These are phyloP conservation scores for Diaporthe citrichinensis DNA, from an alignment of 2,329 filamentous ascomycete species.

Conservation along the genomic window DNA sequence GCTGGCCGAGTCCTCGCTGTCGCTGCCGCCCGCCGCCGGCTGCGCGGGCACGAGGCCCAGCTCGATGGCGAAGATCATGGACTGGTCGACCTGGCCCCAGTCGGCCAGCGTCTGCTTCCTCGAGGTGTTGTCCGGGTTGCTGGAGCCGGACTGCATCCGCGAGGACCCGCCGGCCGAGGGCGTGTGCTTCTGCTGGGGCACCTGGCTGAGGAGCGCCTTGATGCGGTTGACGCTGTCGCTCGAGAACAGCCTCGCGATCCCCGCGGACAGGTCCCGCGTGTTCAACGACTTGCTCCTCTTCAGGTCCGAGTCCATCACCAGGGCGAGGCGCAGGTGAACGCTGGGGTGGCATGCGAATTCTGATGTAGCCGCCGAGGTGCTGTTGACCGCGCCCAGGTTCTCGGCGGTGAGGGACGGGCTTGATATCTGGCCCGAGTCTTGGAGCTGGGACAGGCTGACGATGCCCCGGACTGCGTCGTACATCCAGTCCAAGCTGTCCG, in stretches of 20 bases:
- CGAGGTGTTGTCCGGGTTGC: constrained; percentile 9
- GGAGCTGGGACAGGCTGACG: constrained; percentile 57
- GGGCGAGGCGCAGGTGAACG: constrained; percentile 58
- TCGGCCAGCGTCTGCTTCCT: constrained; percentile 21
- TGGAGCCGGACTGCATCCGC: background rate
- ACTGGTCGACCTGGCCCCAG: constrained; percentile 36
- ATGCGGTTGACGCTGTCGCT: constrained; percentile 17
- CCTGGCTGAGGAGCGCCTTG: constrained; percentile 13
- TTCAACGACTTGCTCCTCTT: constrained; percentile 58
- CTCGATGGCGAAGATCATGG: constrained; percentile 36
- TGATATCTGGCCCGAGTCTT: constrained; percentile 44
- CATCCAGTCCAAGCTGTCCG: constrained; percentile 61
- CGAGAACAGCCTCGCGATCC: constrained; percentile 44
- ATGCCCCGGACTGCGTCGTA: constrained; percentile 60
- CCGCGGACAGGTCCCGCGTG: constrained; percentile 58
- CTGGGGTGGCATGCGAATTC: constrained; percentile 55
- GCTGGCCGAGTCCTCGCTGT: constrained; percentile 6
- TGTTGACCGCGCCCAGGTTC: constrained; percentile 6
- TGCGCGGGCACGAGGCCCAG: constrained; percentile 30
- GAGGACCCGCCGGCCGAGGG: background rate
- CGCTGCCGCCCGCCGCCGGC: constrained; percentile 1
- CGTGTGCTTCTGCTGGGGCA: constrained; percentile 2
- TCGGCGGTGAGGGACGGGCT: constrained; percentile 1
- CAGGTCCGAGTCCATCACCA: constrained; percentile 60
- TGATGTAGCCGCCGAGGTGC: constrained; percentile 39